Conservation (phyloP, 179 eudicot genomes). For the Heliamphora pulchella region DNA sequence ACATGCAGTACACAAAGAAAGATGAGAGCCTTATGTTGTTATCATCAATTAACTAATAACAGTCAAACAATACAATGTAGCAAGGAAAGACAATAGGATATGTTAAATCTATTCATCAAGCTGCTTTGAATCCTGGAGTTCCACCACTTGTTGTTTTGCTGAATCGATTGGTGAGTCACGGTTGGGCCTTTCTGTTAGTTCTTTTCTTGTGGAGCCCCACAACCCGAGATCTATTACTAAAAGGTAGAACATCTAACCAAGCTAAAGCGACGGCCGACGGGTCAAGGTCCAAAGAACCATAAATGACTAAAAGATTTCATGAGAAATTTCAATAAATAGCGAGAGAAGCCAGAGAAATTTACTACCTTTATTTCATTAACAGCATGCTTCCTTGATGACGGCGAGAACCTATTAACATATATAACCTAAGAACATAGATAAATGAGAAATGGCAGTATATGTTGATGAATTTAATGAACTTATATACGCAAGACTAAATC, state of each 20-base stretch:
- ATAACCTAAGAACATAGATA: constrained; percentile 52
- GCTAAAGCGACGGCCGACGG: too few relatives aligned
- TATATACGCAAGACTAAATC: constrained; percentile 3
- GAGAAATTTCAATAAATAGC: neutral
- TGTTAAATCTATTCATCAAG: neutral
- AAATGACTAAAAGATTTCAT: neutral
- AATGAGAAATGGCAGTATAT: constrained; percentile 11
- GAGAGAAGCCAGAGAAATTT: constrained; percentile 14
- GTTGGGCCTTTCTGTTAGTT: too few relatives aligned
- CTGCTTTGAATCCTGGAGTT: too few relatives aligned
- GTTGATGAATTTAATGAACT: neutral
- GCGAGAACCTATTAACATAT: constrained; percentile 82
- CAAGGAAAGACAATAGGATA: neutral
- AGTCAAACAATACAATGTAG: neutral
- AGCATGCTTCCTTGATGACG: constrained; percentile 80
- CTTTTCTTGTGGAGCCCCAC: too few relatives aligned
- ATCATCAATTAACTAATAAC: neutral
- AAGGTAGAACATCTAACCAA: too few relatives aligned
- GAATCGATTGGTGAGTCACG: too few relatives aligned
- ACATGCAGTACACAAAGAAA: neutral
- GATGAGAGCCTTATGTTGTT: neutral
- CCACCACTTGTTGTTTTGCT: too few relatives aligned
- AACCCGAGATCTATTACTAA: too few relatives aligned
- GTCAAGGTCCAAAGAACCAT: neutral
- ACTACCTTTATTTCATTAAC: constrained; percentile 93